These are phyloP conservation scores for Epichloe amarillans DNA, from an alignment of 2,329 filamentous ascomycete genomes.

Conservation along the genomic window DNA sequence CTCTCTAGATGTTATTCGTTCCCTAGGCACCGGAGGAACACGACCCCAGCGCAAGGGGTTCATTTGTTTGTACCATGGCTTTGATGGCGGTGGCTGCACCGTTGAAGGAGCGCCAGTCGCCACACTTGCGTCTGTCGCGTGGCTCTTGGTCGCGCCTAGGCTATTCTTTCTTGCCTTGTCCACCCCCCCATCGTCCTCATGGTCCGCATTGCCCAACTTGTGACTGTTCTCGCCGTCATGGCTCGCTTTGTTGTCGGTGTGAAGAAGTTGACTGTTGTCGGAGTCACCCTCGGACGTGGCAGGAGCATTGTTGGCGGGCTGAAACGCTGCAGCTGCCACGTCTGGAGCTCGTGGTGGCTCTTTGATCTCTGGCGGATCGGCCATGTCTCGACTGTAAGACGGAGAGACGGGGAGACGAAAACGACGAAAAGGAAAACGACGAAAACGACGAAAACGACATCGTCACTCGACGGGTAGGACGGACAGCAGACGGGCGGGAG, in stretches of 20 bases:
- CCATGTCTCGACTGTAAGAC: slow-evolving; percentile 10
- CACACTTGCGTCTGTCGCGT: slow-evolving; percentile 40
- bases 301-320: slow-evolving; percentile 9
- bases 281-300: background rate
- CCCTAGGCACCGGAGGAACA: slow-evolving; percentile 41
- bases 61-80: slow-evolving; percentile 47
- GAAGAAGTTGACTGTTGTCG: background rate
- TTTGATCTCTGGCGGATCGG: slow-evolving; percentile 13
- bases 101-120: slow-evolving; percentile 28
- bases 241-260: background rate
- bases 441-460: background rate
- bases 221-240: background rate
- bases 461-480: no score
- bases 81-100: slow-evolving; percentile 16
- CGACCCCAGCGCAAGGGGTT: slow-evolving; percentile 50
- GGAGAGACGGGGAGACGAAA: background rate
- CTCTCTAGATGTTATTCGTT: slow-evolving; percentile 48
- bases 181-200: slow-evolving; percentile 1
- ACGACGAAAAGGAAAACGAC: background rate
- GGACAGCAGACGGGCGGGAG: background rate
- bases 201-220: slow-evolving; percentile 8
- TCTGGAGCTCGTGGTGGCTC: slow-evolving; percentile 16
- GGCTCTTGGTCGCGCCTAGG: slow-evolving; percentile 29
- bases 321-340: slow-evolving; percentile 15
- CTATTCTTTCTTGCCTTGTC: background rate